Percentiles rank a stretch among this genome's conserved stretches.
These are phyloP conservation scores for Tolypocladium ovalisporum DNA, from an alignment of 2,329 filamentous ascomycete genomes.

Conservation along the genomic window DNA sequence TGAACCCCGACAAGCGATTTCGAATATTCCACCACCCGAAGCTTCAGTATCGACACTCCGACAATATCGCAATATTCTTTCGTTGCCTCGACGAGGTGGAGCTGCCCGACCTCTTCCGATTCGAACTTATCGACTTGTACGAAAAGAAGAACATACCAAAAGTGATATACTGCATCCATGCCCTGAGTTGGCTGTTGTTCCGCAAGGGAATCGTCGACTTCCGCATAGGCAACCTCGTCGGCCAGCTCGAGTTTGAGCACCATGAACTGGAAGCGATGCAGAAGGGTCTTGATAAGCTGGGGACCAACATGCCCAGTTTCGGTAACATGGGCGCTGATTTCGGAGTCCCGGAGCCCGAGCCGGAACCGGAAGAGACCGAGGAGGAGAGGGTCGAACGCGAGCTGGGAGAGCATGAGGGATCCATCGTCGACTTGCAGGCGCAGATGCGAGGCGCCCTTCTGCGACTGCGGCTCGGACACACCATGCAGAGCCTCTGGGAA, in stretches of 20 bases:
- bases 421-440: constrained; percentile 71
- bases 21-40: constrained; percentile 80
- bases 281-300: constrained; percentile 91
- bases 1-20: constrained; percentile 64
- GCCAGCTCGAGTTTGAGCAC: constrained; percentile 93
- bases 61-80: constrained; percentile 97
- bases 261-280: constrained; percentile 96
- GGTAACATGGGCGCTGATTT: constrained; percentile 95
- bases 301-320: constrained; percentile 94
- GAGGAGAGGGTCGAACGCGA: constrained; percentile 81
- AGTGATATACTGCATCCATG: constrained; percentile 97
- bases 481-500: constrained; percentile 88
- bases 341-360: constrained; percentile 63
- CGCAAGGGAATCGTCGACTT: constrained; percentile 92
- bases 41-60: constrained; percentile 88
- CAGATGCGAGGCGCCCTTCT: constrained; percentile 74
- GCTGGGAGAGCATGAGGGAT: constrained; percentile 61
- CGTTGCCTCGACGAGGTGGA: constrained; percentile 85
- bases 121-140: constrained; percentile 94
- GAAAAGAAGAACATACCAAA: constrained; percentile 99
- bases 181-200: constrained; percentile 92
- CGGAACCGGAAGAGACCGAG: constrained; percentile 76
- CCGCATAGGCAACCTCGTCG: constrained; percentile 90
- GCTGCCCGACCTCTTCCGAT: constrained; percentile 88
- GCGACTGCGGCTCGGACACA: constrained; percentile 63